A percentile compares a stretch with the other conserved stretches of the same genome.
Conservation (phyloP, 2,329 filamentous ascomycete genomes). For the Neocucurbitaria cava region DNA sequence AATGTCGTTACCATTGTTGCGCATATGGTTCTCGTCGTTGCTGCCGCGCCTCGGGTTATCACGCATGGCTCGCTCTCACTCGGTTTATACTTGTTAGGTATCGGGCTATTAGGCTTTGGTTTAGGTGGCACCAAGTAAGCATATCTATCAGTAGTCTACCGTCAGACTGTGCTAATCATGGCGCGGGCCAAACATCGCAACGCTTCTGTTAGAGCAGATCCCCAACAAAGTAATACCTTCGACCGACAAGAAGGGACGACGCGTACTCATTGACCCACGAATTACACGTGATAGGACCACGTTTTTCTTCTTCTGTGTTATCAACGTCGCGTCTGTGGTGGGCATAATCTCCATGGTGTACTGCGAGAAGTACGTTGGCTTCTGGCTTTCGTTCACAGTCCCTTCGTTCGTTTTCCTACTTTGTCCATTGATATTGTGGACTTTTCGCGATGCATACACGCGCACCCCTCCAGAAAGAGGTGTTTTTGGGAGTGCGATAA, state of each 20-base stretch:
- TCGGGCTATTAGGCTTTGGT: slow-evolving; percentile 52
- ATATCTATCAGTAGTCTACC: neutral
- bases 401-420: slow-evolving; percentile 69
- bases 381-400: slow-evolving; percentile 73
- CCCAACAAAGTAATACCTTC: slow-evolving; percentile 55
- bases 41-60: slow-evolving; percentile 57
- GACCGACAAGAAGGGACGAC: slow-evolving; percentile 63
- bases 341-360: slow-evolving; percentile 74
- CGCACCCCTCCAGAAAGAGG: slow-evolving; percentile 71
- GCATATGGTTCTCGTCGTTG: slow-evolving; percentile 60
- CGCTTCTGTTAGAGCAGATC: slow-evolving; percentile 67
- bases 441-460: slow-evolving; percentile 33
- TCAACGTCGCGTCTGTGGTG: slow-evolving; percentile 69
- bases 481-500: slow-evolving; percentile 70
- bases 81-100: slow-evolving; percentile 57
- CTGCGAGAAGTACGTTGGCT: slow-evolving; percentile 75
- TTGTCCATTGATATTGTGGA: slow-evolving; percentile 63
- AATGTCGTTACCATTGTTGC: slow-evolving; percentile 64
- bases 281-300: slow-evolving; percentile 71
- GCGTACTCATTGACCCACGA: slow-evolving; percentile 72
- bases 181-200: slow-evolving; percentile 68
- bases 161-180: slow-evolving; percentile 13
- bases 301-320: slow-evolving; percentile 74
- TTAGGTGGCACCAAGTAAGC: slow-evolving; percentile 51
- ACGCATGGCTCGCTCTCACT: slow-evolving; percentile 45